A percentile compares a stretch with the other conserved stretches of the same genome.
Conservation (phyloP, 352 stramenopile genomes). For the Discostella stelligera region DNA sequence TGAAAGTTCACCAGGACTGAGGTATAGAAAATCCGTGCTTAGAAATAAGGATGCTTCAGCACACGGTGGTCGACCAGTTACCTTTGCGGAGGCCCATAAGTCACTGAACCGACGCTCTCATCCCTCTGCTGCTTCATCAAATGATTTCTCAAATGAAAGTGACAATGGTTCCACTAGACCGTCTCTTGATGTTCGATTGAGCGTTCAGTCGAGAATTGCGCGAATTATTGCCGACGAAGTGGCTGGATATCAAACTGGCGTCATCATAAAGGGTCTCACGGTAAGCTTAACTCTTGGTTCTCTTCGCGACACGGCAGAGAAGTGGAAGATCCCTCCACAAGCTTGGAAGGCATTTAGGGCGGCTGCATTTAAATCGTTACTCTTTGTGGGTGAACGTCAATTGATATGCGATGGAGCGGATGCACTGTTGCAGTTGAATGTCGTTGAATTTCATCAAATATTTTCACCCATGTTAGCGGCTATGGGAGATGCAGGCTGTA, state of each 20-base stretch:
- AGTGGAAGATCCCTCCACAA: constrained; percentile 72
- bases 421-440: constrained; percentile 63
- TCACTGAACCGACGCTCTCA: constrained; percentile 21
- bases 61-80: constrained; percentile 28
- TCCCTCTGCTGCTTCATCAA: background rate
- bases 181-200: constrained; percentile 65
- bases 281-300: constrained; percentile 67
- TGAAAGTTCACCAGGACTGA: constrained; percentile 8
- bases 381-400: constrained; percentile 75
- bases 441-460: constrained; percentile 70
- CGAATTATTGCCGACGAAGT: constrained; percentile 78
- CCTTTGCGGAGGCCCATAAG: constrained; percentile 39
- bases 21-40: constrained; percentile 36
- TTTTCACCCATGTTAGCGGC: constrained; percentile 73
- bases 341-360: constrained; percentile 74
- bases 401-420: constrained; percentile 67
- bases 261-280: constrained; percentile 72
- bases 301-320: constrained; percentile 61
- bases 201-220: constrained; percentile 73
- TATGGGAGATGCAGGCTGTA: constrained; percentile 69
- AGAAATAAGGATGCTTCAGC: constrained; percentile 32
- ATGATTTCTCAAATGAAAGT: background rate
- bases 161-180: constrained; percentile 31
- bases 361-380: constrained; percentile 66
- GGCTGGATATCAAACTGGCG: constrained; percentile 62